phyloP scores from a whole-genome alignment of 345 rosid genomes.

The Zanthoxylum bungeanum region DNA sequence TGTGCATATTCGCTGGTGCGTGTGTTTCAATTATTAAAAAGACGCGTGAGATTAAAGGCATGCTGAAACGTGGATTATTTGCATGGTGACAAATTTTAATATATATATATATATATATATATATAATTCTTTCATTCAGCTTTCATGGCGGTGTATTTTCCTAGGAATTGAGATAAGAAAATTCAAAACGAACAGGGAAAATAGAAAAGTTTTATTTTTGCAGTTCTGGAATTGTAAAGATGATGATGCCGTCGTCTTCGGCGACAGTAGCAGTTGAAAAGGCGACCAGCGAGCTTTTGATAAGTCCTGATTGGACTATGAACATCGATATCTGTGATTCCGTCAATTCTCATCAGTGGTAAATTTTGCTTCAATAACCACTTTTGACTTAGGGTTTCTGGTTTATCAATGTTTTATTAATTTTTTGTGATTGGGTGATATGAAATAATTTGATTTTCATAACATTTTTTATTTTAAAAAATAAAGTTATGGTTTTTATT shows the following conservation, averaged over 20 bases:
- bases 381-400: slow-evolving; percentile 6
- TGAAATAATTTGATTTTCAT: too few relatives aligned
- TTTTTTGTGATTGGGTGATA: too few relatives aligned
- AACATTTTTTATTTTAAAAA: neutral
- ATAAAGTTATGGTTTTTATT: too few relatives aligned
- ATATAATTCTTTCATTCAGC: neutral
- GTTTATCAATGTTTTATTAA: too few relatives aligned
- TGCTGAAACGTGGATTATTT: neutral
- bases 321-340: slow-evolving; percentile 94
- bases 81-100: too few relatives aligned
- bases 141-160: neutral
- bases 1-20: too few relatives aligned
- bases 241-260: slow-evolving; percentile 46
- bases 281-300: slow-evolving; percentile 88
- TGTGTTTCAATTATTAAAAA: neutral
- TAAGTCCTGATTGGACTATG: slow-evolving; percentile 91
- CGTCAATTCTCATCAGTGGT: slow-evolving; percentile 77
- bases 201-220: neutral
- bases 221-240: neutral
- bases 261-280: slow-evolving; percentile 88
- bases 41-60: neutral
- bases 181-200: too few relatives aligned
- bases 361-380: slow-evolving; percentile 3
- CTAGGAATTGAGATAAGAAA: neutral
- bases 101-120: neutral